These are phyloP conservation scores for Leptomonas seymouri DNA, from an alignment of 208 protist species.

Conservation along the genomic window DNA sequence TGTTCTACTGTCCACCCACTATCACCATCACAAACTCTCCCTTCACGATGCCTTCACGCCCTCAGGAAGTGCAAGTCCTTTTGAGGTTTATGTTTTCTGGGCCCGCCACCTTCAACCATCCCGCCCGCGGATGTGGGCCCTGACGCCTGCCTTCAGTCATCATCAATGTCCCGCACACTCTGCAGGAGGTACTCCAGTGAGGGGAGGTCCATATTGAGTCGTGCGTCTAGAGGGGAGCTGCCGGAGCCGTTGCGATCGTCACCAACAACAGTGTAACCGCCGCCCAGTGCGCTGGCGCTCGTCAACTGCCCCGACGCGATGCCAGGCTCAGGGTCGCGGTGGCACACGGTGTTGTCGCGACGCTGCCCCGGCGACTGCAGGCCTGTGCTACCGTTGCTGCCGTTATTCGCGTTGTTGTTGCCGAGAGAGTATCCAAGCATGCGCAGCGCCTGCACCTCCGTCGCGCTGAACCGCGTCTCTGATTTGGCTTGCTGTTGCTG, in stretches of 20 bases:
- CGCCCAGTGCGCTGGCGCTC: neutral
- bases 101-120: no score
- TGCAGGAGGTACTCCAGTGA: constrained; percentile 65
- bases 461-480: constrained; percentile 24
- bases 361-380: neutral
- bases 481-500: constrained; percentile 6
- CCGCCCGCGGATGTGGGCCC: no score
- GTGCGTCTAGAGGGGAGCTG: constrained; percentile 17
- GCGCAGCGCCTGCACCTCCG: constrained; percentile 36
- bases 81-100: no score
- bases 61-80: no score
- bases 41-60: no score
- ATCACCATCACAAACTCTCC: no score
- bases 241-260: constrained; percentile 9
- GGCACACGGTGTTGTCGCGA: neutral
- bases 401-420: neutral
- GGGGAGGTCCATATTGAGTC: constrained; percentile 33
- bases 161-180: constrained; percentile 64
- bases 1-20: no score
- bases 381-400: neutral
- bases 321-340: constrained; percentile 14
- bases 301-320: neutral
- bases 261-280: constrained; percentile 29
- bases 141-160: no score
- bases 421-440: constrained; percentile 22